Conservation (phyloP, 1,284 basidiomycete genomes). For the Tilletia caries region DNA sequence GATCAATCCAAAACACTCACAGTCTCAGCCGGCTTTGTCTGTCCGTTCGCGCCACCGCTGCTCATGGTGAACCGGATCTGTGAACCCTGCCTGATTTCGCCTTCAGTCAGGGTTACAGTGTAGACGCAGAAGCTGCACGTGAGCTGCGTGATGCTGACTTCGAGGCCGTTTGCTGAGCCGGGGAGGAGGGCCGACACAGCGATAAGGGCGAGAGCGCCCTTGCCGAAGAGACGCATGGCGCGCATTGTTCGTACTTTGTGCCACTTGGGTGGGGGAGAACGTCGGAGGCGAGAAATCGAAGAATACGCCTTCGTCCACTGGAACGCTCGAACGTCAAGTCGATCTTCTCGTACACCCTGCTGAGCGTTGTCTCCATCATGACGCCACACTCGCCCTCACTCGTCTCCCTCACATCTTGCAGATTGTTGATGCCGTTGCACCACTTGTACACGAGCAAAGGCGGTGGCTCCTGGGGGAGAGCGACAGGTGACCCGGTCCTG, state of each 20-base stretch:
- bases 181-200: not conserved
- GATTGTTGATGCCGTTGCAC: slow-evolving; percentile 54
- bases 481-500: too few species aligned
- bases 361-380: slow-evolving; percentile 53
- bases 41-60: not conserved
- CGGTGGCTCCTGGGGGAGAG: slow-evolving; percentile 50
- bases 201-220: not conserved
- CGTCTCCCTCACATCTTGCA: slow-evolving; percentile 46
- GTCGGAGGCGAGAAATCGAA: too few species aligned
- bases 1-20: not conserved
- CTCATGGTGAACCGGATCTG: not conserved
- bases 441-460: slow-evolving; percentile 54
- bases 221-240: not conserved
- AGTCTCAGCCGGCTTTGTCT: not conserved
- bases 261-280: too few species aligned
- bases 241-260: not conserved
- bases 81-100: not conserved
- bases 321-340: slow-evolving; percentile 53
- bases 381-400: slow-evolving; percentile 52
- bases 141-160: not conserved
- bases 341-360: slow-evolving; percentile 53
- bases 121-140: not conserved
- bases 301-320: too few species aligned
- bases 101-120: not conserved
- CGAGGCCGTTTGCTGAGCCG: not conserved